These are phyloP conservation scores for Amesomyces nigricolor DNA, from an alignment of 2,329 filamentous ascomycete species.

Conservation along the genomic window DNA sequence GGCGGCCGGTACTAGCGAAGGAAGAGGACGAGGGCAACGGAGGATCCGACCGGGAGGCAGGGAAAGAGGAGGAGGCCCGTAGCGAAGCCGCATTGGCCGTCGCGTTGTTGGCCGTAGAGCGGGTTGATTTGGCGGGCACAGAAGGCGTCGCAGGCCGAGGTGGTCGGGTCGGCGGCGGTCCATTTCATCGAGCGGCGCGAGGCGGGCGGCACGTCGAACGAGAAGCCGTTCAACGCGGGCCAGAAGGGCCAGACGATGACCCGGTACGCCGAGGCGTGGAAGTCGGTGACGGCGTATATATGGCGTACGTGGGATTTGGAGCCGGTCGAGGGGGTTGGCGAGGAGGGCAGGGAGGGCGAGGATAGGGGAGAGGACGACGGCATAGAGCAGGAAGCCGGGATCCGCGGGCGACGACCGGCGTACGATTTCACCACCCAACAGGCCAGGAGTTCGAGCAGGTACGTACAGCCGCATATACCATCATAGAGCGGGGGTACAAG, in stretches of 20 bases:
- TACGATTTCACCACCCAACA: not conserved
- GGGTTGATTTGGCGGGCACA: constrained; percentile 2
- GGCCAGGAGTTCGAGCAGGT: not conserved
- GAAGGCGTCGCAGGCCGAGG: not conserved
- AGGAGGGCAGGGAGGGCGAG: too few species aligned
- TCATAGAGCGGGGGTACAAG: too few species aligned
- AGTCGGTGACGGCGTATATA: constrained; percentile 6
- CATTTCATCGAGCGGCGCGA: constrained; percentile 3
- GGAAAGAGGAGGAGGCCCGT: not conserved
- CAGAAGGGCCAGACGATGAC: constrained; percentile 5
- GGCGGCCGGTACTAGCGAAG: too few species aligned
- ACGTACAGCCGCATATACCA: not conserved
- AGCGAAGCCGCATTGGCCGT: not conserved
- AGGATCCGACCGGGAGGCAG: too few species aligned
- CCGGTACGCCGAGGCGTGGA: not conserved
- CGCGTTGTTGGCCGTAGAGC: not conserved
- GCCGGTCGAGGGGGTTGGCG: not conserved
- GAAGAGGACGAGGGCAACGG: too few species aligned
- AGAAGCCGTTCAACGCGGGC: constrained; percentile 7
- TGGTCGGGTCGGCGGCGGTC: constrained; percentile 6
- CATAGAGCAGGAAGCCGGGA: too few species aligned
- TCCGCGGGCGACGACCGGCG: not conserved
- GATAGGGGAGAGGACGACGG: too few species aligned
- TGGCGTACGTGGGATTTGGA: constrained; percentile 3
- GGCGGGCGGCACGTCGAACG: constrained; percentile 4